phyloP scores from a whole-genome alignment of 495 filamentous ascomycete genomes.

The Podospora sp. region DNA sequence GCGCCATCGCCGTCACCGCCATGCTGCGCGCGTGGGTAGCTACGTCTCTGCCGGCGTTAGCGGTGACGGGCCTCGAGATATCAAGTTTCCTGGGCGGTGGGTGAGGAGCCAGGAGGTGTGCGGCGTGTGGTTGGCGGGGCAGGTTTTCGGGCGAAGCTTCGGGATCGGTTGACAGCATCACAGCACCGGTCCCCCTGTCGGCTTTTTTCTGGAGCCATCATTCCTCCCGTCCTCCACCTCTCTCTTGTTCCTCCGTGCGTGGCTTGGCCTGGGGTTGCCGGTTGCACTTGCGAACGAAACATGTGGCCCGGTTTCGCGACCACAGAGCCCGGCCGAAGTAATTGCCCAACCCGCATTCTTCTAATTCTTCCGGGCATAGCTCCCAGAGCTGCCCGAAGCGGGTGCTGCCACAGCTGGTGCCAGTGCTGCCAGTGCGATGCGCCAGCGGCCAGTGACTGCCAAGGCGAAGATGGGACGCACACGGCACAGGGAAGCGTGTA shows the following conservation, averaged over 20 bases:
- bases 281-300: background rate
- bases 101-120: background rate
- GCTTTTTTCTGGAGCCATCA: background rate
- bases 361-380: constrained; percentile 10
- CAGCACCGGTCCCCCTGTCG: background rate
- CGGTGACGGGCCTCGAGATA: background rate
- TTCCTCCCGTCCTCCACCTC: background rate
- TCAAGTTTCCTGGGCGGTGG: background rate
- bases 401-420: background rate
- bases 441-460: background rate
- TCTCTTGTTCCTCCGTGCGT: background rate
- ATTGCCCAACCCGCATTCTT: background rate
- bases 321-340: constrained; percentile 1
- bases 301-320: constrained; percentile 7
- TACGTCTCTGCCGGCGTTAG: background rate
- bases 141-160: background rate
- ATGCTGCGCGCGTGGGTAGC: constrained; percentile 16
- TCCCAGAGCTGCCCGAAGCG: constrained; percentile 5
- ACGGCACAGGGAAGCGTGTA: background rate
- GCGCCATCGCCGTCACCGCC: constrained; percentile 14
- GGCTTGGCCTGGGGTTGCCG: background rate
- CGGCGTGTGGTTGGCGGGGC: background rate
- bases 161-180: background rate
- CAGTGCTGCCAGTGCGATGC: constrained; percentile 5
- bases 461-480: background rate